These are phyloP conservation scores for Exophiala alcalophila DNA, from an alignment of 2,329 filamentous ascomycete genomes.

Conservation along the genomic window DNA sequence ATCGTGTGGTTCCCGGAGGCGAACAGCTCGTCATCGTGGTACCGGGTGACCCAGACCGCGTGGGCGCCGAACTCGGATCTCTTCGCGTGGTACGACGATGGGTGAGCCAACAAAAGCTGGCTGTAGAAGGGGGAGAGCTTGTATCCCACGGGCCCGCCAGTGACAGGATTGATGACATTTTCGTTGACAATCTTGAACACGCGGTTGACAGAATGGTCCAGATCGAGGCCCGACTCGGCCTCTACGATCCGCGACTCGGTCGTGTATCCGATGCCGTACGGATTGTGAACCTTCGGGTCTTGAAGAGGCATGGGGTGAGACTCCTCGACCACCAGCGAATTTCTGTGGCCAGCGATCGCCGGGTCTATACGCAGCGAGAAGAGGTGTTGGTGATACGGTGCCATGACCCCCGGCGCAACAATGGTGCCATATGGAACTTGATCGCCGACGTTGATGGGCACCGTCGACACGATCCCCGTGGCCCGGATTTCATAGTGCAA, in stretches of 20 bases:
- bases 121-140: conserved; percentile 57
- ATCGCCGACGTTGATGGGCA: conserved; percentile 37
- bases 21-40: conserved; percentile 52
- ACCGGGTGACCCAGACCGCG: conserved; percentile 54
- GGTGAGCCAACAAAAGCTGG: conserved; percentile 56
- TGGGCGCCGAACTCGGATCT: conserved; percentile 56
- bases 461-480: conserved; percentile 47
- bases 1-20: conserved; percentile 56
- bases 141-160: conserved; percentile 53
- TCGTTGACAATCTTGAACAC: conserved; percentile 59
- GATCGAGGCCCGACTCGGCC: conserved; percentile 47
- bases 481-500: conserved; percentile 45
- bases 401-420: conserved; percentile 43
- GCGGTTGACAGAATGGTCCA: conserved; percentile 48
- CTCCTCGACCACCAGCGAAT: conserved; percentile 51
- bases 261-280: conserved; percentile 52
- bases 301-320: conserved; percentile 59
- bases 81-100: conserved; percentile 50
- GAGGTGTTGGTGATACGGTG: conserved; percentile 46
- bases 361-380: conserved; percentile 47
- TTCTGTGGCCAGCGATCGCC: conserved; percentile 39
- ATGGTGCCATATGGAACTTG: conserved; percentile 40
- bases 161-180: conserved; percentile 52
- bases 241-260: conserved; percentile 47
- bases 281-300: conserved; percentile 45